Percentiles rank a stretch among this genome's conserved stretches.
Evolutionary conservation across 345 rosid genomes (phyloP).

Genomic region (Anacardium occidentale): DNA sequence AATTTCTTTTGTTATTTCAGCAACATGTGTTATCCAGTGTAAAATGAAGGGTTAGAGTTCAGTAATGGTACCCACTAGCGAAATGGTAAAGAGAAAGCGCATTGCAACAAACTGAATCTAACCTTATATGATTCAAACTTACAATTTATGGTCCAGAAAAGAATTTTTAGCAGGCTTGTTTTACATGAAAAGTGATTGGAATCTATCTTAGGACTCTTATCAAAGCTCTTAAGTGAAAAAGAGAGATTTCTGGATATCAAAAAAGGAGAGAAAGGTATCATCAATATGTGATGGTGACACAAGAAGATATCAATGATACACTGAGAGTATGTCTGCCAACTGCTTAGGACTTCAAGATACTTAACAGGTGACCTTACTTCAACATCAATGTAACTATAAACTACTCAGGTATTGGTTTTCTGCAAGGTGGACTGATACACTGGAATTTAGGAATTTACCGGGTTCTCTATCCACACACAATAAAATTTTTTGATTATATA

Average conservation of each 20-base stretch:
- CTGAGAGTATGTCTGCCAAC: no score
- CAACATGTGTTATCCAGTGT: background rate
- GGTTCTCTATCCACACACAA: background rate
- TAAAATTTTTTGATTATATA: background rate
- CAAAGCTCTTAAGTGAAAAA: background rate
- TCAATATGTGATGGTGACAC: no score
- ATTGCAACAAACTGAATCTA: background rate
- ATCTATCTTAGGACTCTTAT: background rate
- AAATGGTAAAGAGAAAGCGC: slow-evolving; percentile 6
- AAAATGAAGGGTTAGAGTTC: background rate
- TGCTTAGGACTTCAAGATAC: background rate
- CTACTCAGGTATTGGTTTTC: background rate
- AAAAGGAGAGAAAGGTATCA: no score
- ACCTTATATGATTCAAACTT: background rate
- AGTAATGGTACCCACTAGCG: background rate
- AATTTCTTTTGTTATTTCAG: background rate
- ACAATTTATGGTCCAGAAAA: background rate
- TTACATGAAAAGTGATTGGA: slow-evolving; percentile 2
- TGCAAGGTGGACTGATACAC: background rate
- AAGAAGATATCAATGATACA: no score
- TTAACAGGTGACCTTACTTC: background rate
- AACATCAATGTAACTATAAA: background rate
- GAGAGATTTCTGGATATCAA: background rate
- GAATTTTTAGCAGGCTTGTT: background rate
- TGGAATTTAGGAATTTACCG: background rate